These are phyloP conservation scores for Cyathus striatus DNA, from an alignment of 768 basidiomycete genomes.

Conservation along the genomic window DNA sequence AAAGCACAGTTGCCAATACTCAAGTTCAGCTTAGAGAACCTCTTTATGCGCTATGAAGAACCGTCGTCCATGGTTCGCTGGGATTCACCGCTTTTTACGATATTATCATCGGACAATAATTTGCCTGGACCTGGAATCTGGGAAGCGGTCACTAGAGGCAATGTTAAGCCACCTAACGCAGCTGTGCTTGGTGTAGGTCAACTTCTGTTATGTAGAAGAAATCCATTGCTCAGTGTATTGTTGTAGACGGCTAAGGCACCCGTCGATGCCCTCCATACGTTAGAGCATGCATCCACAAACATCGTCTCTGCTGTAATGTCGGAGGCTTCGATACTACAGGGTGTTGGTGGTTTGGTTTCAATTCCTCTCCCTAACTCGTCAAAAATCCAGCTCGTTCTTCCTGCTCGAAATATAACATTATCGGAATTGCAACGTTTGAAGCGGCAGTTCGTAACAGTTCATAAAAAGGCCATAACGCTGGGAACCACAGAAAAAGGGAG, in stretches of 20 bases:
- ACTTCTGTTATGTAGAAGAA: not conserved
- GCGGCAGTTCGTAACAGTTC: conserved; percentile 85
- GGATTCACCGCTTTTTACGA: conserved; percentile 92
- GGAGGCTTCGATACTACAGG: conserved; percentile 50
- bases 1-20: too few species aligned
- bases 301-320: conserved; percentile 71
- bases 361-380: conserved; percentile 37
- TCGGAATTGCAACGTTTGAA: conserved; percentile 87
- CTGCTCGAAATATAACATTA: conserved; percentile 68
- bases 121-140: conserved; percentile 71
- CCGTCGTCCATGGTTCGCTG: conserved; percentile 98
- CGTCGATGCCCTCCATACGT: conserved; percentile 77
- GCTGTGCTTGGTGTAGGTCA: conserved; percentile 66
- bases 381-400: conserved; percentile 53
- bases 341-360: conserved; percentile 47
- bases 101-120: conserved; percentile 68
- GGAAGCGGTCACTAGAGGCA: conserved; percentile 73
- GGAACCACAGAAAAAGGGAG: conserved; percentile 73
- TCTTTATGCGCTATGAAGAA: conserved; percentile 88
- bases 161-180: conserved; percentile 82
- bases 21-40: conserved; percentile 74
- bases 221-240: not conserved
- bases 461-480: conserved; percentile 84
- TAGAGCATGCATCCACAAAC: conserved; percentile 73
- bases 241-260: conserved; percentile 75